A percentile compares a stretch with the other conserved stretches of the same genome.
Evolutionary conservation across 345 rosid species (phyloP).

Genomic region (Eutrema japonicum): DNA sequence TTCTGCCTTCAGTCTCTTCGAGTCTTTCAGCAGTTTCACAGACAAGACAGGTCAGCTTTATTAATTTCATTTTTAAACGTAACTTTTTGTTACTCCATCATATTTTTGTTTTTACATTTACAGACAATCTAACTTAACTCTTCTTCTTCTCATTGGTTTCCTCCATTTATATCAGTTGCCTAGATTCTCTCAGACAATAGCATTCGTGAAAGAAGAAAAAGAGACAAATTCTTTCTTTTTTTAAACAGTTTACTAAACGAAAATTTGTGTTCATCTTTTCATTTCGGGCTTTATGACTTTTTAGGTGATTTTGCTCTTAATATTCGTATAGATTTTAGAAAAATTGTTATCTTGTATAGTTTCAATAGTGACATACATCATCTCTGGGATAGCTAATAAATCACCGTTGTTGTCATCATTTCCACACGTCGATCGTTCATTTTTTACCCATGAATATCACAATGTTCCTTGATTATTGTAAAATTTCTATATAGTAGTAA

Average conservation of each 20-base stretch:
- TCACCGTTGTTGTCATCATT: background rate
- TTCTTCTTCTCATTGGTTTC: background rate
- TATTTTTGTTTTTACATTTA: conserved; percentile 14
- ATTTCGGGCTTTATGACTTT: background rate
- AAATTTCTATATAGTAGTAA: background rate
- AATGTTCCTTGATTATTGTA: background rate
- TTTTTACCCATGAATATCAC: background rate
- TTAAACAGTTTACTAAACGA: too few species aligned
- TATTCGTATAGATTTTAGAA: too few species aligned
- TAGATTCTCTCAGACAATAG: conserved; percentile 12
- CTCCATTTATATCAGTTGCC: conserved; percentile 3
- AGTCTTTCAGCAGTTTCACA: conserved; percentile 36
- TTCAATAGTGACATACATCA: too few species aligned
- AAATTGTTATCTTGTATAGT: too few species aligned
- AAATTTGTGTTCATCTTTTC: background rate
- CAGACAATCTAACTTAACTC: conserved; percentile 21
- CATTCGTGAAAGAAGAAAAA: background rate
- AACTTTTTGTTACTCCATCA: background rate
- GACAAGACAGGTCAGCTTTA: conserved; percentile 40
- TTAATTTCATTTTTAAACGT: conserved; percentile 9
- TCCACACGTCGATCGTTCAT: background rate
- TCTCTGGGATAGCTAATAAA: background rate
- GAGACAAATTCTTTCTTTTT: too few species aligned
- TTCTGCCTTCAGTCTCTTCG: conserved; percentile 38
- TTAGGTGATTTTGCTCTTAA: background rate